Percentiles rank a stretch among this genome's conserved stretches.
Evolutionary conservation across 2,329 filamentous ascomycete species (phyloP).

Genomic region (Fusarium stilboides): DNA sequence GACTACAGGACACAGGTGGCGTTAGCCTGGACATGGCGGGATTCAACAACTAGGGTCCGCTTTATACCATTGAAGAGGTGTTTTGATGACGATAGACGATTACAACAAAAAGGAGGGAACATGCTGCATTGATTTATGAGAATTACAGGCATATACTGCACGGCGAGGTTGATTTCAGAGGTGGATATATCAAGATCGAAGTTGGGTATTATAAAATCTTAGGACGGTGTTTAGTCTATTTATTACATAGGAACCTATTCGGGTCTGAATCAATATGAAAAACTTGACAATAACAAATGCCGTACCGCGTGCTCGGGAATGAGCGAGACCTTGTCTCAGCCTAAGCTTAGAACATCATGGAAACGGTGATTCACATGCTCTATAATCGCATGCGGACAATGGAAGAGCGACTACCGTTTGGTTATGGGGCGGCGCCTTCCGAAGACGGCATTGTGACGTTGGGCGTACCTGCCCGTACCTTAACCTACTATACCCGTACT

Average conservation of each 20-base stretch:
- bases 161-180: conserved; percentile 5
- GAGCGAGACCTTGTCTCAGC: conserved; percentile 29
- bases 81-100: conserved; percentile 17
- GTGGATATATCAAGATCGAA: conserved; percentile 27
- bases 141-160: neutral
- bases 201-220: neutral
- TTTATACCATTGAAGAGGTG: conserved; percentile 45
- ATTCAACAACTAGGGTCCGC: conserved; percentile 45
- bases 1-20: conserved; percentile 51
- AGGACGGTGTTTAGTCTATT: neutral
- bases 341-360: conserved; percentile 20
- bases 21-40: conserved; percentile 48
- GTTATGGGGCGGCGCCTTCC: conserved; percentile 35
- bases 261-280: too few species aligned
- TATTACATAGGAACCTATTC: too few species aligned
- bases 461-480: conserved; percentile 26
- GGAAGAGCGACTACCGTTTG: conserved; percentile 11
- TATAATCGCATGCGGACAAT: conserved; percentile 35
- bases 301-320: conserved; percentile 10
- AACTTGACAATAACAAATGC: neutral
- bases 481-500: conserved; percentile 17
- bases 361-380: conserved; percentile 19
- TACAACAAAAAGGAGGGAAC: conserved; percentile 8
- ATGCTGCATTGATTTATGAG: neutral
- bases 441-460: conserved; percentile 42